These are phyloP conservation scores for Komagataea norvegica DNA, from an alignment of 1,139 yeast genomes.

Conservation along the genomic window DNA sequence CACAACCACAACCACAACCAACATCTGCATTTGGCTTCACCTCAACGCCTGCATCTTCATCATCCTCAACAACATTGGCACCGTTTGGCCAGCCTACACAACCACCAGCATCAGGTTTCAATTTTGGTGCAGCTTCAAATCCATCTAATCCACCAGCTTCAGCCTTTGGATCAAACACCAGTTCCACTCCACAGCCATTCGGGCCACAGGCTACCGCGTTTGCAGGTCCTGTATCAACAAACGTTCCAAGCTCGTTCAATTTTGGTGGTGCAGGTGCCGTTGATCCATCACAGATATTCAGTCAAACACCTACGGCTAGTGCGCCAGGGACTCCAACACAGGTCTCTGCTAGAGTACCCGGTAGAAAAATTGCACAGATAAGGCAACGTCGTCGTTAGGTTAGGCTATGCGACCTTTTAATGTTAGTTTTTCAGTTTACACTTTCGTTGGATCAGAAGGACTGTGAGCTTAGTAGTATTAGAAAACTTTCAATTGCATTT, in stretches of 20 bases:
- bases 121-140: slow-evolving; percentile 14
- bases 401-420: too few species aligned
- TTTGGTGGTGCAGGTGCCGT: slow-evolving; percentile 17
- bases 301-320: slow-evolving; percentile 12
- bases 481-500: too few species aligned
- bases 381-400: slow-evolving; percentile 25
- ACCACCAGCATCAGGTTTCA: slow-evolving; percentile 12
- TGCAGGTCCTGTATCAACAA: slow-evolving; percentile 8
- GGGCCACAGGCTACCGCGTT: slow-evolving; percentile 6
- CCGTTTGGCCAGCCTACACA: slow-evolving; percentile 8
- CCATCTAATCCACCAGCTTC: slow-evolving; percentile 3
- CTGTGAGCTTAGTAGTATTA: too few species aligned
- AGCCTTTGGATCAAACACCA: slow-evolving; percentile 5
- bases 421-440: too few species aligned
- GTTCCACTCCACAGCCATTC: slow-evolving; percentile 6
- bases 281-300: slow-evolving; percentile 14
- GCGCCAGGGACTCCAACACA: slow-evolving; percentile 19
- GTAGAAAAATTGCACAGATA: slow-evolving; percentile 27
- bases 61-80: slow-evolving; percentile 3
- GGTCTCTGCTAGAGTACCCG: slow-evolving; percentile 17
- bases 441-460: too few species aligned
- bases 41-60: not conserved
- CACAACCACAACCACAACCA: slow-evolving; percentile 12
- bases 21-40: slow-evolving; percentile 6
- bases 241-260: slow-evolving; percentile 10